Evolutionary conservation across 129 eudicot species (phyloP).

Genomic region (Logfia minima): DNA sequence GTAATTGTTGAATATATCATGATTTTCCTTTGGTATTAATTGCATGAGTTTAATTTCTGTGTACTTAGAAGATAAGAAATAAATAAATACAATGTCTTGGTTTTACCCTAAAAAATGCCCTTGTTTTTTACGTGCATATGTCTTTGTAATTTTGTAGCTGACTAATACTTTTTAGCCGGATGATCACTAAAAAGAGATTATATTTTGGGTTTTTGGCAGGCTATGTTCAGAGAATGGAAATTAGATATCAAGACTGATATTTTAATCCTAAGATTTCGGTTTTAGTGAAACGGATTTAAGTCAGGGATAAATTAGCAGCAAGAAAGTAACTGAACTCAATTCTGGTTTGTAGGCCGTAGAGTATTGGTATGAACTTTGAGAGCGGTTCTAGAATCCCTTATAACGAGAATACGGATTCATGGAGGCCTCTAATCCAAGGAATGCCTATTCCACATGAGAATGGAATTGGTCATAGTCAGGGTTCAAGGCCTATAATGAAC

Average conservation of each 20-base stretch:
- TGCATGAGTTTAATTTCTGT: slow-evolving; percentile 26
- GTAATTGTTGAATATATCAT: not conserved
- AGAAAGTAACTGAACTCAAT: not conserved
- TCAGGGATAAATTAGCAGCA: not conserved
- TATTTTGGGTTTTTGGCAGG: slow-evolving; percentile 26
- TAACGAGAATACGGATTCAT: slow-evolving; percentile 8
- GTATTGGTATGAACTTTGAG: slow-evolving; percentile 48
- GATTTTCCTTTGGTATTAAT: not conserved
- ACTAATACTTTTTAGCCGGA: slow-evolving; percentile 10
- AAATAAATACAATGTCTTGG: not conserved
- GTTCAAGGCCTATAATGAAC: not conserved
- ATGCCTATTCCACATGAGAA: slow-evolving; percentile 21
- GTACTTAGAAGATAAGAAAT: not conserved
- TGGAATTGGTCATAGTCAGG: slow-evolving; percentile 11
- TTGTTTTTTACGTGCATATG: not conserved
- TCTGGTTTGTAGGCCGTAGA: slow-evolving; percentile 23
- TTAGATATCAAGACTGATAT: not conserved
- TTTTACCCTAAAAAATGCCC: not conserved
- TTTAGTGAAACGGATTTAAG: not conserved
- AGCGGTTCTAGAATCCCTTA: slow-evolving; percentile 32
- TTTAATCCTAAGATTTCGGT: not conserved
- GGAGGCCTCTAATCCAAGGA: slow-evolving; percentile 23
- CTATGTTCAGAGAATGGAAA: slow-evolving; percentile 24
- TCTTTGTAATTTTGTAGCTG: not conserved
- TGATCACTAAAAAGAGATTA: slow-evolving; percentile 5